Evolutionary conservation across 2,329 filamentous ascomycete genomes (phyloP), one percentile per base, ranked within the genome.

Genomic region (Trichoderma endophyticum): DNA sequence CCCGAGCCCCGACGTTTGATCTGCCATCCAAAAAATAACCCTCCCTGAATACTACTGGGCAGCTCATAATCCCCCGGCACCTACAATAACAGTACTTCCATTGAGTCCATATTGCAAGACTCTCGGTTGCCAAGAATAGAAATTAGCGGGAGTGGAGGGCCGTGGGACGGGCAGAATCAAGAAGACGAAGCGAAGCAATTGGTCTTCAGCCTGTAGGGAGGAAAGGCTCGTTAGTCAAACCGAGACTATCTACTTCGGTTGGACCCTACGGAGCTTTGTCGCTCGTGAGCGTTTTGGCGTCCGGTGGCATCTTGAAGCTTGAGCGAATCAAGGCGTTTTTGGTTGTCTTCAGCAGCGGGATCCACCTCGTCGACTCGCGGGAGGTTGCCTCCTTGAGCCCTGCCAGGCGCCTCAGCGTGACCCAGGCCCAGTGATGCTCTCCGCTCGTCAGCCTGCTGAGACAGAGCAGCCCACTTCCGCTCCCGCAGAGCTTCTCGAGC

Each of bases 391-490:
- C 79, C 81, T 75, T 85, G 85, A 66, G 77, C 81, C 43, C 80
- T 78, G 57, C 79, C 76, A 6, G 79, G 79, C 9, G 76, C 77
- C 34, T 79, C 79, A 26, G 81, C 74, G 5, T 78, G 74, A 48
- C 81, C 81, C 28, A 79, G 78, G 36, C 81, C 81, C 30, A 79
- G 77, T 59, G 80, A 77, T 24, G 80, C 78, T 76, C 91, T 91
- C 77, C 89, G 88, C 75, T 90, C 88, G 77, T 92, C 91, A 51
- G 95, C 95, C 80, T 94, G 90, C 75, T 96, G 92, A 64, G 91
- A 88, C 56, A 99, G 87, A 74, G 91, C 90, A 70, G 95, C 94
- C 96, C 96, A 99, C 80, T 95, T 94, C 75, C 91, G 90, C 81
- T 97, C 91, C 75, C 96, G 90, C 74, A 90, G 87, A 75, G 92